Evolutionary conservation across 768 basidiomycete species (phyloP), one percentile per base, ranked within the genome.

Genomic region (Paxillus involutus): DNA sequence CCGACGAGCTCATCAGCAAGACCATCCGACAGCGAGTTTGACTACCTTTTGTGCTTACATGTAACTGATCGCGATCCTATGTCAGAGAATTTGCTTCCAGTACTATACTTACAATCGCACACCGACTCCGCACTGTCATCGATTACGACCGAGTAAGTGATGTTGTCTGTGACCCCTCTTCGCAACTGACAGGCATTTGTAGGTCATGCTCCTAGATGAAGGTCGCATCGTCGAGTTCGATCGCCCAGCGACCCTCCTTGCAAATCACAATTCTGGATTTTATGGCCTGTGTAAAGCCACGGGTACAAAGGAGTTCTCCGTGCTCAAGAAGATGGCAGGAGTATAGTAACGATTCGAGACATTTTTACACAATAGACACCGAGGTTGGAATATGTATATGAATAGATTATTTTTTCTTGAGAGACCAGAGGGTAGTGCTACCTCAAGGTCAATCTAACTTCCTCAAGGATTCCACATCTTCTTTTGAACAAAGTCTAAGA

Each of bases 71-170:
- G 26, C 26, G 26, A 21, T 36, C 40, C 21, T 32, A 48, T 19
- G 42, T 4, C 62, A 89, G 86, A 12, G 85, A 88, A 73, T 93
- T 92, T 58, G 83, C 87, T 4, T 79, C 85, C 16, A 90, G 87
- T 65, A 94, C 89, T 0, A 89, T 91, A 52, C 71, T 92, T 32
- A 92, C 89, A 1, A 91, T 93, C 51, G 90, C 91, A 12, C 91
- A 93, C 71, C 81, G 86, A 10, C 74, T 90, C 51, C 78, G 86
- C 4, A 89, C 88, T 3, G 86, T 89, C 46, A 91, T 94, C 51
- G 90, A 93, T 62, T 94, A 92, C 59, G 86, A 93, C 66, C 80
- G 85, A 59, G 88, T 87, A 71, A 54, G 85, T 74, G 12, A 8
- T 44, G 47, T 26, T 19, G 2, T 29, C 41, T n/a, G 44, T 30